Percentiles rank a stretch among this genome's conserved stretches.
These are phyloP conservation scores for Cucurbita moschata DNA, from an alignment of 306 rosid species.

Conservation along the genomic window DNA sequence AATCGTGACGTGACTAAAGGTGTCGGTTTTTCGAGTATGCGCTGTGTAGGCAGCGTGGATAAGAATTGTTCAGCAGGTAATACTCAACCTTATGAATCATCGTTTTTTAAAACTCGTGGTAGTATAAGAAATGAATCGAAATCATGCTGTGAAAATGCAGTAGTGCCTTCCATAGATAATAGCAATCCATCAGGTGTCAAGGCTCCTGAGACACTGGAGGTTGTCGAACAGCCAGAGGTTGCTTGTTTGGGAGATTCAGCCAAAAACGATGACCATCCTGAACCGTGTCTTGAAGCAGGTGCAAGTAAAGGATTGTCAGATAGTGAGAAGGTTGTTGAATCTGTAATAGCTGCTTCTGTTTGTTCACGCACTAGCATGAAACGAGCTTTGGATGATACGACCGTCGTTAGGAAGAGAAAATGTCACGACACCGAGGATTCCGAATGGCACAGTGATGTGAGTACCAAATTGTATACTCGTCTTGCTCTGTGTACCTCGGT, in stretches of 20 bases:
- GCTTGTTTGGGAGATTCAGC: conserved; percentile 28
- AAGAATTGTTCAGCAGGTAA: conserved; percentile 21
- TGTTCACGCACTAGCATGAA: conserved; percentile 62
- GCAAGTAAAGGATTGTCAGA: conserved; percentile 19
- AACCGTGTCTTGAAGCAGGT: conserved; percentile 29
- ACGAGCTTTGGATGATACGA: conserved; percentile 30
- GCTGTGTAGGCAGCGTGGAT: conserved; percentile 22
- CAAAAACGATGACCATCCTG: conserved; percentile 27
- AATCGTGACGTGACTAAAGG: conserved; percentile 26
- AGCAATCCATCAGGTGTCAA: conserved; percentile 26
- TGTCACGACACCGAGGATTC: conserved; percentile 56
- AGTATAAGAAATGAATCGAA: conserved; percentile 21
- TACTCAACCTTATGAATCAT: conserved; percentile 27
- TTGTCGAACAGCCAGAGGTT: conserved; percentile 29
- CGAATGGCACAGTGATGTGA: conserved; percentile 77
- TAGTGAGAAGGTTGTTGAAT: conserved; percentile 30
- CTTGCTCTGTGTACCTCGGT: conserved; percentile 1
- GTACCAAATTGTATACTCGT: conserved; percentile 18
- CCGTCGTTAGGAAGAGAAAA: conserved; percentile 37
- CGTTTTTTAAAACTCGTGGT: conserved; percentile 21
- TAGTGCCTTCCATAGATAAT: conserved; percentile 30
- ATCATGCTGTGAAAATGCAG: conserved; percentile 25
- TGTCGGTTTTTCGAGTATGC: conserved; percentile 22
- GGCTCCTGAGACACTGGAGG: conserved; percentile 31
- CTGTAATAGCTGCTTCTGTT: conserved; percentile 51